Percentiles rank a stretch among this genome's conserved stretches.
Conservation (phyloP, 257 asterid species). For the Petunia secreta region DNA sequence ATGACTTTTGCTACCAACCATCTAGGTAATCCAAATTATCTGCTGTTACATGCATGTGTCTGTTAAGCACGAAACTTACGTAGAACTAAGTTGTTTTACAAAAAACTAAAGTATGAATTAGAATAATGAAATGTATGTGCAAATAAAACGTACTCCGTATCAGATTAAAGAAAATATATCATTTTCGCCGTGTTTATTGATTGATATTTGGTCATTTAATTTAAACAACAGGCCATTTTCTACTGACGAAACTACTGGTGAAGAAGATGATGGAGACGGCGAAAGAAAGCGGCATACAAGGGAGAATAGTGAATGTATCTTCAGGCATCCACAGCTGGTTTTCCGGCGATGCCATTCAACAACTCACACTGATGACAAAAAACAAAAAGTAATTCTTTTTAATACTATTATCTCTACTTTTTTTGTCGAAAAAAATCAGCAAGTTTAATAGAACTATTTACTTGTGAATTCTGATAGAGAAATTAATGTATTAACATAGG, state of each 20-base stretch:
- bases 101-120: no score
- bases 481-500: not conserved
- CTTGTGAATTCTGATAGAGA: no score
- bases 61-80: no score
- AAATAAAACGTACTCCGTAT: no score
- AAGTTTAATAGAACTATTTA: not conserved
- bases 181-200: not conserved
- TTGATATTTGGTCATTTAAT: not conserved
- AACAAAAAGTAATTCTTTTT: conserved; percentile 57
- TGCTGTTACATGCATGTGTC: no score
- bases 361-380: conserved; percentile 65
- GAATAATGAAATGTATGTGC: no score
- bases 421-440: not conserved
- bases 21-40: conserved; percentile 49
- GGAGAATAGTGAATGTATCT: conserved; percentile 90
- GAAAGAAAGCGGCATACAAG: conserved; percentile 58
- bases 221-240: conserved; percentile 65
- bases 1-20: conserved; percentile 95
- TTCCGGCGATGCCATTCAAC: conserved; percentile 71
- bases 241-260: conserved; percentile 73
- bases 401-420: conserved; percentile 5
- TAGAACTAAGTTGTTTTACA: no score
- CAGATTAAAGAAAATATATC: not conserved
- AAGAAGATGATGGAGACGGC: conserved; percentile 75
- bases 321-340: conserved; percentile 92